A percentile compares a stretch with the other conserved stretches of the same genome.
These are phyloP conservation scores for Corynespora cassiicola DNA, from an alignment of 2,329 filamentous ascomycete species.

Conservation along the genomic window DNA sequence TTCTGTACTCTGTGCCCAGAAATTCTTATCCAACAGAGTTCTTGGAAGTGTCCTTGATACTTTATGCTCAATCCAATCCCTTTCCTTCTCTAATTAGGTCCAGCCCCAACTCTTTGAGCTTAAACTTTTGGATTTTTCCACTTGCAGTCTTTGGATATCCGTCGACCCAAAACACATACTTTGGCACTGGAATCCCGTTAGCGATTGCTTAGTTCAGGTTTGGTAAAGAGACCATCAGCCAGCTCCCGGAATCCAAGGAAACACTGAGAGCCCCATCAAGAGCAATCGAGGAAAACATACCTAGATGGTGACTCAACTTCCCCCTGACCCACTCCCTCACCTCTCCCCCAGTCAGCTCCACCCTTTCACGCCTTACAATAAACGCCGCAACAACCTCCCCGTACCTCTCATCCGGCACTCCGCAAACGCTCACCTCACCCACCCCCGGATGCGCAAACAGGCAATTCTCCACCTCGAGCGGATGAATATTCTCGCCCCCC, in stretches of 20 bases:
- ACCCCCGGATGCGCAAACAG: constrained; percentile 76
- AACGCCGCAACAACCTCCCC: constrained; percentile 91
- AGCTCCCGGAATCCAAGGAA: too few species aligned
- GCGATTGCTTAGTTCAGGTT: too few species aligned
- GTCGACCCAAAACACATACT: constrained; percentile 85
- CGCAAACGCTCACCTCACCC: constrained; percentile 81
- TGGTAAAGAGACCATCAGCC: too few species aligned
- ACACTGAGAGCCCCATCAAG: too few species aligned
- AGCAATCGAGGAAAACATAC: too few species aligned
- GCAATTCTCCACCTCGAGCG: constrained; percentile 89
- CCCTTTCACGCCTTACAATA: constrained; percentile 61
- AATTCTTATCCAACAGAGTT: too few species aligned
- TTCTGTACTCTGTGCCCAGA: too few species aligned
- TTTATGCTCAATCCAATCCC: constrained; percentile 12
- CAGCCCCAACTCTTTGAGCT: constrained; percentile 72
- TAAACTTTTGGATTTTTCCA: constrained; percentile 97
- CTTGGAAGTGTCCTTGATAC: too few species aligned
- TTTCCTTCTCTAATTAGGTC: constrained; percentile 52
- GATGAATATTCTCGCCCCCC: constrained; percentile 95
- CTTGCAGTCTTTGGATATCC: constrained; percentile 94
- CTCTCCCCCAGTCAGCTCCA: constrained; percentile 56
- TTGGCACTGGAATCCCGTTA: constrained; percentile 65
- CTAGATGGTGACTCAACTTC: constrained; percentile 73
- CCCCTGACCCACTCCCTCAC: constrained; percentile 75
- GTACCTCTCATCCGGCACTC: constrained; percentile 79